Base-by-base conservation (phyloP, 2,329 filamentous ascomycete genomes). In the Calonectria multiphialidica region DNA sequence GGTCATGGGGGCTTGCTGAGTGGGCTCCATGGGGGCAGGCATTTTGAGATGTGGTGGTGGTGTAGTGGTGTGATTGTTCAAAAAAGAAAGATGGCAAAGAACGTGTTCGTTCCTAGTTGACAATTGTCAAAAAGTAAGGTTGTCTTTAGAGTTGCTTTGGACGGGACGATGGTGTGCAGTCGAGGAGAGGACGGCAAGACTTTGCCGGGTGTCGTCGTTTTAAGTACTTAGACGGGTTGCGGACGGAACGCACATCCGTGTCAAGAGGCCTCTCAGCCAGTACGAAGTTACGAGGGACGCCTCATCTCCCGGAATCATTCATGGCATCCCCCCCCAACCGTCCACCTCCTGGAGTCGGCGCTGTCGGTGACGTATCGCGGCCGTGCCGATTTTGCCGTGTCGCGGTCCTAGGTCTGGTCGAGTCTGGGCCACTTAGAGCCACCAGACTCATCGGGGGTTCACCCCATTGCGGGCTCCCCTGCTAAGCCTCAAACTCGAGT, bases 1-100 rank as follows among this genome's bases (percentile, higher is more conserved):
- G 75, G 84, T 82, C 85, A 87, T 87, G 74, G 85, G 83, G 75
- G 83, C 83, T 80, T 87, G 85, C 79, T 86, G 85, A 71, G 81
- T 81, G 73, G 84, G 85, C 74, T 84, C 84, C 79, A 82, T 82
- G 64, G 82, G 74, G 71, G 81, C 77, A 79, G 85, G 83, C 85
- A 87, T 86, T n/a, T 79, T 84, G 80, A 72, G 72, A 9, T 49
- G 67, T 33, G n/a, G n/a, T n/a, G n/a, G n/a, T n/a, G n/a, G n/a
- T n/a, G n/a, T n/a, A n/a, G n/a, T n/a, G n/a, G n/a, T n/a, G 65
- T 55, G 50, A 37, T 18, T 57, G 50, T 57, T n/a, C 37, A 45
- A 50, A 66, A 67, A 28, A 63, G 59, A 28, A 49, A 50, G 55
- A 63, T 64, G 18, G 59, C 50, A 50, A 67, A n/a, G n/a, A 45